Base-by-base conservation (phyloP, 2,329 filamentous ascomycete species). In the Arthroderma sp. region DNA sequence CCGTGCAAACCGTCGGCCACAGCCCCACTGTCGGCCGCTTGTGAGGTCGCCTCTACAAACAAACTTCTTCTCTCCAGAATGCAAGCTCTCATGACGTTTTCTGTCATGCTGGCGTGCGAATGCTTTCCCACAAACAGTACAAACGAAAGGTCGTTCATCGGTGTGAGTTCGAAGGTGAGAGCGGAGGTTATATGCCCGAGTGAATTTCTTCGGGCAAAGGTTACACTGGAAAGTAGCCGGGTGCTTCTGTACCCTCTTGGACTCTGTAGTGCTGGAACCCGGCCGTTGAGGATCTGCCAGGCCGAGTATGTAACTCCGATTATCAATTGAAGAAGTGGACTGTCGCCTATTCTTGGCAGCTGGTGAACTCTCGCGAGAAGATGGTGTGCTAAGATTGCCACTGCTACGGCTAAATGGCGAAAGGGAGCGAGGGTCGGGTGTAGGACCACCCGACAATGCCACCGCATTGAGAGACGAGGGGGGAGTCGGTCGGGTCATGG, bases 11-110 rank as follows among this genome's bases (percentile, higher is more conserved):
- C 88, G 78, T 49, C 91, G 77, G 3, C 86, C 86, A 54, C 91
- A 98, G 15, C 91, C 91, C 91, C 91, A 98, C 52, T 83, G 78
- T 4, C 82, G 82, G 39, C 82, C 80, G 1, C 78, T 78, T 53
- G 89, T 88, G 41, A 98, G 77, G 47, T 88, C 84, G 43, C 91
- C 91, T 54, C 86, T 87, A 66, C 91, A 98, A 5, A 96, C 85
- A 60, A 96, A 98, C 60, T 94, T 96, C 77, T 96, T 98, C 68
- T 98, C 91, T 36, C 91, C 91, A 0, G 86, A 93, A 59, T 98
- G 91, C 36, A 98, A 70, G 34, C 89, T 88, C 66, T 98, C 91
- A 64, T 98, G 91, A 34, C 91, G 82, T 66, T 98, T 98, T 38
- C 91, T 82, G 61, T 98, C 91, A 60, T 98, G 91, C 60, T 98